Percentiles rank a stretch among this genome's conserved stretches.
These are phyloP conservation scores for Akanthomyces uredinophilus DNA, from an alignment of 2,329 filamentous ascomycete genomes.

Conservation along the genomic window DNA sequence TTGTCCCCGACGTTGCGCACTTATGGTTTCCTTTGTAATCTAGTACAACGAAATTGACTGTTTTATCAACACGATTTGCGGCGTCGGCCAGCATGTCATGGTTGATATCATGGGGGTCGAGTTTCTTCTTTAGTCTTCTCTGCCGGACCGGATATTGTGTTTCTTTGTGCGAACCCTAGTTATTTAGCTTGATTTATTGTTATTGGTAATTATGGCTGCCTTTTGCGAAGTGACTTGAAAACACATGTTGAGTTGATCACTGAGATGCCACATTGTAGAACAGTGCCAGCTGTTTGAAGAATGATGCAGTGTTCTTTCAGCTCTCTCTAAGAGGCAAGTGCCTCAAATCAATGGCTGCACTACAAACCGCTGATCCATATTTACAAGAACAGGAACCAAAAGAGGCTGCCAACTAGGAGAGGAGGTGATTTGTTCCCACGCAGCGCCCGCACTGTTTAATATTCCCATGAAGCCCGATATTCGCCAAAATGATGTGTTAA, in stretches of 20 bases:
- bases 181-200: constrained; percentile 10
- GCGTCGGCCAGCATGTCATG: not conserved
- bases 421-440: not conserved
- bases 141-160: constrained; percentile 5
- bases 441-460: constrained; percentile 1
- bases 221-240: not conserved
- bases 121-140: constrained; percentile 12
- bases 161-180: constrained; percentile 5
- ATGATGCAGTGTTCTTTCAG: not conserved
- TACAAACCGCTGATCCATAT: not conserved
- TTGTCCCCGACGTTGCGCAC: constrained; percentile 15
- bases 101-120: constrained; percentile 4
- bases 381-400: not conserved
- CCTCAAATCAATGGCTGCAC: not conserved
- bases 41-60: constrained; percentile 16
- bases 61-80: constrained; percentile 6
- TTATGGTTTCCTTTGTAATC: constrained; percentile 16
- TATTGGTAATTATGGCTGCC: not conserved
- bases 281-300: not conserved
- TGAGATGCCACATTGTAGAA: not conserved
- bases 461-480: not conserved
- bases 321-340: not conserved
- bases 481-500: constrained; percentile 4
- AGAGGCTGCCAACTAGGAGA: not conserved
- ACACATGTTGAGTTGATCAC: not conserved